Evolutionary conservation across 345 rosid genomes (phyloP).

Genomic region (Heritiera fomes): DNA sequence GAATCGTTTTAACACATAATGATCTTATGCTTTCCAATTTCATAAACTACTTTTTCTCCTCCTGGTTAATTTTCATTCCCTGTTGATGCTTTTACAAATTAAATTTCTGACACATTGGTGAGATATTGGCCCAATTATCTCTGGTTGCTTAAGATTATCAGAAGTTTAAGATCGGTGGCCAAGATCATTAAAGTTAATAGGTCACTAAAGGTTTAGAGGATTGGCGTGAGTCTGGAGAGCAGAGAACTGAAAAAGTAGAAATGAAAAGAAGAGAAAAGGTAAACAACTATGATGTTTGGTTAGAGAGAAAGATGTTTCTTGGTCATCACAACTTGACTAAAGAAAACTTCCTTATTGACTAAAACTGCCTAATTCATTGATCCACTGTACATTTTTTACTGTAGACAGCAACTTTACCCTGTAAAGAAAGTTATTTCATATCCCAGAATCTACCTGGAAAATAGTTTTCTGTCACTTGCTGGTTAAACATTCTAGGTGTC

Average conservation of each 20-base stretch:
- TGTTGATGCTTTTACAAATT: constrained; percentile 2
- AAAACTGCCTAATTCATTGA: not conserved
- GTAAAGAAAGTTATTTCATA: constrained; percentile 12
- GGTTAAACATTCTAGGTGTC: not conserved
- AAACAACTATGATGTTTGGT: not conserved
- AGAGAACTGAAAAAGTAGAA: constrained; percentile 13
- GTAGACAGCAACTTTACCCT: constrained; percentile 22
- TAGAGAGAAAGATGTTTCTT: constrained; percentile 6
- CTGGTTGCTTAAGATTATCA: not conserved
- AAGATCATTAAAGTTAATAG: not conserved
- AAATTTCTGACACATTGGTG: not conserved
- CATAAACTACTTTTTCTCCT: too few species aligned
- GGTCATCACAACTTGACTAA: constrained; percentile 20
- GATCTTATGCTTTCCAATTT: too few species aligned
- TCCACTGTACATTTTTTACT: not conserved
- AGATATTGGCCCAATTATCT: not conserved
- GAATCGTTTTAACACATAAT: not conserved
- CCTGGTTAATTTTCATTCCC: not conserved
- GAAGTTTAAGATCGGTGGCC: not conserved
- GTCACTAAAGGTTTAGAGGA: constrained; percentile 1
- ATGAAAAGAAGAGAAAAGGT: constrained; percentile 31
- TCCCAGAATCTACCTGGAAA: constrained; percentile 1
- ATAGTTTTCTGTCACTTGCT: not conserved
- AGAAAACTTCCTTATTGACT: constrained; percentile 18
- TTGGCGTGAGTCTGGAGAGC: constrained; percentile 14